phyloP scores from a whole-genome alignment of 164 flowering plant species.

The Liquidambar formosana region DNA sequence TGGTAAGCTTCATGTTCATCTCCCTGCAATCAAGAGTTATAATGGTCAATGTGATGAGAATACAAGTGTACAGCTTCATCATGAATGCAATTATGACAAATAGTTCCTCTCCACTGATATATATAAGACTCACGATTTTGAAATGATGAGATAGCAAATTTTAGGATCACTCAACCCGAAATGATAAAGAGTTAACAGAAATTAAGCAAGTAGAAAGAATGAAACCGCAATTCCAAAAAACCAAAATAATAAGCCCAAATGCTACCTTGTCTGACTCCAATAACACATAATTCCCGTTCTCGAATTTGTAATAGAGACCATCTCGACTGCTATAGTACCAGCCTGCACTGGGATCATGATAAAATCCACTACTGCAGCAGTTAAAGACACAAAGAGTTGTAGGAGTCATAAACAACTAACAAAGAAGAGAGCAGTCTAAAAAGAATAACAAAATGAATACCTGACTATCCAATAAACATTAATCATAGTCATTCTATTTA shows the following conservation, averaged over 20 bases:
- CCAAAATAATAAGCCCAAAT: background rate
- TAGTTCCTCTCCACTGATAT: background rate
- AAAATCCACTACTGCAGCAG: constrained; percentile 78
- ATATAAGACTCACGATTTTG: no score
- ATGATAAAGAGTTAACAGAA: background rate
- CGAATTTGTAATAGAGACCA: constrained; percentile 82
- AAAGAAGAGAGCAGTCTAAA: background rate
- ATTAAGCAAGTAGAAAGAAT: background rate
- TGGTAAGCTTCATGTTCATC: constrained; percentile 22
- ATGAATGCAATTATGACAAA: background rate
- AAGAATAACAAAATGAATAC: background rate
- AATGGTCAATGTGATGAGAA: constrained; percentile 1
- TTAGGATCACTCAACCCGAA: constrained; percentile 7
- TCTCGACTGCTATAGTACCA: constrained; percentile 85
- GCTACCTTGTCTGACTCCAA: constrained; percentile 48
- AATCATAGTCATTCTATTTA: no score
- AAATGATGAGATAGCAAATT: background rate
- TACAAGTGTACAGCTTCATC: background rate
- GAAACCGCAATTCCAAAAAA: background rate
- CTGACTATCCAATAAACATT: background rate
- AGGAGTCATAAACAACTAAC: background rate
- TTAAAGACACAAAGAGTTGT: constrained; percentile 3
- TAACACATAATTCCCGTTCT: constrained; percentile 76
- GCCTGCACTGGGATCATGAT: constrained; percentile 85
- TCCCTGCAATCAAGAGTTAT: constrained; percentile 16